Base-by-base conservation (phyloP, 2,329 filamentous ascomycete species). In the Alternaria arbusti region DNA sequence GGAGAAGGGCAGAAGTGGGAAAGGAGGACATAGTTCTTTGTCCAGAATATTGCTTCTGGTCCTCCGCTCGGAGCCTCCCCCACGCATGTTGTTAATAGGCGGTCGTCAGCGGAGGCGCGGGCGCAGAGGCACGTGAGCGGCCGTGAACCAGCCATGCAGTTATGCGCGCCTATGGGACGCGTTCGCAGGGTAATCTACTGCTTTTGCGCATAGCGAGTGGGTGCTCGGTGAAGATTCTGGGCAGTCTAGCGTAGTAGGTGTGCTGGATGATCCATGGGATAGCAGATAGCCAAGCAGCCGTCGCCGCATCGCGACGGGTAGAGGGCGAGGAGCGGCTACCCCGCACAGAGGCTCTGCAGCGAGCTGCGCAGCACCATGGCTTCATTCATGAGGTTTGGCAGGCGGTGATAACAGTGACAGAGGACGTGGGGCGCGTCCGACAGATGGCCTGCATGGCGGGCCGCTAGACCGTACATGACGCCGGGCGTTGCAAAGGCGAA, bases 101-200 rank as follows among this genome's bases (percentile, higher is more conserved):
- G 45, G 40, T 40, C 11, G 60, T 63, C 60, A 63, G 55, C 60
- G 30, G 47, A 36, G 56, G 60, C 59, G 57, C 45, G 32, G 59
- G 54, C 57, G 55, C 54, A 30, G 32, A 17, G 22, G 52, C 61
- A 63, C 63, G 63, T 60, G 61, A 66, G 44, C 45, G 43, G 46
- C 17, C 25, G n/a, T 25, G 13, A 52, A 30, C 15, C 28, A 36
- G 49, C 49, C 49, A 52, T 36, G 43, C 54, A 22, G 59, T 20
- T 32, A 7, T 25, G 22, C 50, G 46, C 20, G 45, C 64, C 66
- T 64, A 73, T 71, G 57, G 62, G 65, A 62, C 63, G 57, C 44
- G 55, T 23, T 25, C 43, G 47, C 61, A 63, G 63, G 59, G 64
- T 66, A 69, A 70, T 66, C 64, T 49, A 47, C 36, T 44, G 59